Base-by-base conservation (phyloP, 2,329 filamentous ascomycete species). In the Diaporthe vexans region DNA sequence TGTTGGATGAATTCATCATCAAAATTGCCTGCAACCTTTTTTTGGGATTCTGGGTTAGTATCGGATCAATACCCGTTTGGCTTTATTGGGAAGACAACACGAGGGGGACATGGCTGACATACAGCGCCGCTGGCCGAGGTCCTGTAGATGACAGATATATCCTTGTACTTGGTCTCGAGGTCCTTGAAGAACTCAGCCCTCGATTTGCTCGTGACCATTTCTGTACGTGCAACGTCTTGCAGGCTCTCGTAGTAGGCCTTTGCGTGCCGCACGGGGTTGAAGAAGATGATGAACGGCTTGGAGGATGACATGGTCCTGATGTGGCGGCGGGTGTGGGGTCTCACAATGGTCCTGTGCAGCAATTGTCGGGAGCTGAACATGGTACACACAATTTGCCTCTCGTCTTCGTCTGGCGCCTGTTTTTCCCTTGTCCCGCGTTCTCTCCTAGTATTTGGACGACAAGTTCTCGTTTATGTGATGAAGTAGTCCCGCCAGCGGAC, bases 1-100 rank as follows among this genome's bases (percentile, higher is more conserved):
- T 6, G 58, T 9, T 46, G 7, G 89, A 89, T 78, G 67, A 89
- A 76, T 76, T 89, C 87, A 19, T 80, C 77, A 77, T 89, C 79
- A 77, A 89, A 89, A 9, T 75, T 73, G 4, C 74, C 74, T 6
- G 74, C 74, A 10, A 77, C 76, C 76, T 77, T 24, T 5, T 46
- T 21, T 13, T 33, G 4, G 3, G 0, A 0, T 13, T 9, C 10
- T 21, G 21, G 4, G 1, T 63, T 29, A 63, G 37, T 17, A 21
- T 15, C 9, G 4, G 15, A 21, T n/a, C n/a, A n/a, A n/a, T 21
- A 4, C n/a, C 4, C 4, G 4, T 29, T 2, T 29, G 17, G 4
- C 24, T 21, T 37, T 63, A 10, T 21, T 11, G 3, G 24, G 24
- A 15, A 29, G 17, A 21, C 9, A 11, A 21, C 1, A 6, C 10